Evolutionary conservation across 768 basidiomycete species (phyloP).

Genomic region (Boletus vinaceobasis): DNA sequence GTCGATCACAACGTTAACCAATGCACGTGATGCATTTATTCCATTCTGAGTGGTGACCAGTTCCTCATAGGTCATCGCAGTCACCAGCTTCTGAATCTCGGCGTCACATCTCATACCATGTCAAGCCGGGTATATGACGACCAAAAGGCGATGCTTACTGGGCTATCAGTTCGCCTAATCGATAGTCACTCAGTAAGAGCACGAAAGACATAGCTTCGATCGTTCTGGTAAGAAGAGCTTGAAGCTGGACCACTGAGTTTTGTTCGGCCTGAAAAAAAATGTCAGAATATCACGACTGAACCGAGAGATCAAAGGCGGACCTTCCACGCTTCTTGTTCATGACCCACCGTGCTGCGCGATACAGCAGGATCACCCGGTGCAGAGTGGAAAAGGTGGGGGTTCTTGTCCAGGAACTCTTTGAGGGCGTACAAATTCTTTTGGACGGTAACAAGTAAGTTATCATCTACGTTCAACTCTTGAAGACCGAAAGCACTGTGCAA

Average conservation of each 20-base stretch:
- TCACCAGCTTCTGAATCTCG: constrained; percentile 66
- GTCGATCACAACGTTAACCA: constrained; percentile 96
- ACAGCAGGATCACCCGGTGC: constrained; percentile 67
- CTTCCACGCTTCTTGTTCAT: constrained; percentile 89
- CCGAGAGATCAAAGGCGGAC: constrained; percentile 35
- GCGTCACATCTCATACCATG: constrained; percentile 57
- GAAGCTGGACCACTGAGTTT: constrained; percentile 73
- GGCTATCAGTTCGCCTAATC: constrained; percentile 76
- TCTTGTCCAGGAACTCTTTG: constrained; percentile 73
- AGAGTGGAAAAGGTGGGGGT: constrained; percentile 82
- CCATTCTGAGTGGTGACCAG: constrained; percentile 84
- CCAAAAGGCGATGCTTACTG: constrained; percentile 48
- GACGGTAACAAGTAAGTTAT: constrained; percentile 58
- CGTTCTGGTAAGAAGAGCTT: constrained; percentile 71
- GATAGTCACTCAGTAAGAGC: constrained; percentile 88
- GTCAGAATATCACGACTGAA: constrained; percentile 7
- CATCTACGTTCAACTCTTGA: constrained; percentile 62
- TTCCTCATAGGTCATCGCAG: constrained; percentile 76
- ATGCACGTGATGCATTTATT: constrained; percentile 78
- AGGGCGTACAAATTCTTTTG: constrained; percentile 79
- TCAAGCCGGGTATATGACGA: constrained; percentile 5
- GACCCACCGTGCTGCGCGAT: constrained; percentile 49
- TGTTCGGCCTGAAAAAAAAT: constrained; percentile 63
- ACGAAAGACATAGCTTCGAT: constrained; percentile 96
- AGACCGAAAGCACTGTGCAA: constrained; percentile 37